Percentiles rank a stretch among this genome's conserved stretches.
Evolutionary conservation across 2,329 filamentous ascomycete species (phyloP).

Genomic region (Macroventuria anomochaeta): DNA sequence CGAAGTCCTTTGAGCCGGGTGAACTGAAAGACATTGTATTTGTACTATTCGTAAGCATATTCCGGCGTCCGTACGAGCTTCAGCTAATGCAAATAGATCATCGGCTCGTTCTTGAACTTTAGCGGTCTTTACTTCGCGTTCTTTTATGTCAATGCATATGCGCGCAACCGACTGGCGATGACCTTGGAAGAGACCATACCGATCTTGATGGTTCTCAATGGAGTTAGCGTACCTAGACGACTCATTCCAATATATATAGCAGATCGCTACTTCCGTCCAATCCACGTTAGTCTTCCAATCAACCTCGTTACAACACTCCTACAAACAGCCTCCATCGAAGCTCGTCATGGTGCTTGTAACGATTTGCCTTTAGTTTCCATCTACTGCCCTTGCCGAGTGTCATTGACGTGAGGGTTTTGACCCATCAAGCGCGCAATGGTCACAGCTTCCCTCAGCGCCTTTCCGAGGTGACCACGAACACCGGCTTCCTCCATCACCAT

Average conservation of each 20-base stretch:
- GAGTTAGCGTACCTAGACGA: constrained; percentile 58
- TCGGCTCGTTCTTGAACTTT: constrained; percentile 39
- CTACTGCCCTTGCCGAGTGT: constrained; percentile 42
- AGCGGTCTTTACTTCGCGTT: constrained; percentile 49
- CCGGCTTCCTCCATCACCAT: constrained; percentile 45
- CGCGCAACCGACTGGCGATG: constrained; percentile 60
- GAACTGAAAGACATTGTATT: constrained; percentile 29
- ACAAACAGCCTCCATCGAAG: too few relatives aligned
- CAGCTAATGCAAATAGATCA: constrained; percentile 40
- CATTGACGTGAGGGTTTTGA: constrained; percentile 50
- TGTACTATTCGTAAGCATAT: constrained; percentile 23
- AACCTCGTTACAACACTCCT: constrained; percentile 50
- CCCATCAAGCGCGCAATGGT: constrained; percentile 56
- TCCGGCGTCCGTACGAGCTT: constrained; percentile 25
- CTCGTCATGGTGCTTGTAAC: neutral
- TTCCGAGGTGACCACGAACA: constrained; percentile 35
- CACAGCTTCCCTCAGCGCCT: constrained; percentile 56
- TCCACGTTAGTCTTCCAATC: constrained; percentile 52
- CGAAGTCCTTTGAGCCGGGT: constrained; percentile 21
- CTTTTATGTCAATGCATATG: constrained; percentile 47
- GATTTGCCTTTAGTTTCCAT: neutral
- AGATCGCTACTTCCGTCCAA: constrained; percentile 49
- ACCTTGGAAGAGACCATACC: constrained; percentile 45
- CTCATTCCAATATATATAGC: constrained; percentile 57
- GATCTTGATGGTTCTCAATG: constrained; percentile 55